Evolutionary conservation across 2,329 filamentous ascomycete species (phyloP), one percentile per base, ranked within the genome.

Genomic region (Aquanectria penicillioides): DNA sequence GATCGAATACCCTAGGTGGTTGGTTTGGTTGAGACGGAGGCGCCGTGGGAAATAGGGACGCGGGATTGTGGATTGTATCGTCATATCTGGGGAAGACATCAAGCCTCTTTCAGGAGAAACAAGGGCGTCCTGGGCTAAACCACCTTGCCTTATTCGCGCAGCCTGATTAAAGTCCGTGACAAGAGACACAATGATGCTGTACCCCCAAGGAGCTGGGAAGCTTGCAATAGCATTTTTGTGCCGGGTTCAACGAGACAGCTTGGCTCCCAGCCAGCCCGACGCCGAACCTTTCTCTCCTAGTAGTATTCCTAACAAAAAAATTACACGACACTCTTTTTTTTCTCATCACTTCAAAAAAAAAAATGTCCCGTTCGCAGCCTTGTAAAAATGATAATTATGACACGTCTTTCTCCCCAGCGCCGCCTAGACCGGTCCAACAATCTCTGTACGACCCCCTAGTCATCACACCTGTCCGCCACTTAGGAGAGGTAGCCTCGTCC

Each of bases 401-500:
- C 68, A 67, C 63, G 49, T 70, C 66, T 62, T 63, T 49, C 59
- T 52, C 59, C 53, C 68, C 48, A 58, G 61, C 68, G 59, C 64
- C 64, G 62, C 62, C 59, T 62, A 58, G 62, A 56, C 48, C 49
- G 43, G 29, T 43, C 33, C 31, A 46, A 44, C 47, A 57, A 15
- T 38, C 38, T 23, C 47, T 48, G 48, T 47, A 47, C 25, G 41
- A 41, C 47, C 36, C 53, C n/a, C n/a, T n/a, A n/a, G n/a, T n/a
- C n/a, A n/a, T n/a, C n/a, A n/a, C 49, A 47, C 17, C 44, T 20
- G 20, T 31, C 37, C 40, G 15, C 64, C 51, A 38, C 57, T 84
- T 75, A 90, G 72, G 82, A 82, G 66, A 93, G 82, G 78, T 89
- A 94, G 59, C 83, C 86, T 67, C 81, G 82, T 66, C 85, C 87